Evolutionary conservation across 139 green algal species (phyloP), one percentile per base, ranked within the genome.

Genomic region (Spirogloea muscicola): DNA sequence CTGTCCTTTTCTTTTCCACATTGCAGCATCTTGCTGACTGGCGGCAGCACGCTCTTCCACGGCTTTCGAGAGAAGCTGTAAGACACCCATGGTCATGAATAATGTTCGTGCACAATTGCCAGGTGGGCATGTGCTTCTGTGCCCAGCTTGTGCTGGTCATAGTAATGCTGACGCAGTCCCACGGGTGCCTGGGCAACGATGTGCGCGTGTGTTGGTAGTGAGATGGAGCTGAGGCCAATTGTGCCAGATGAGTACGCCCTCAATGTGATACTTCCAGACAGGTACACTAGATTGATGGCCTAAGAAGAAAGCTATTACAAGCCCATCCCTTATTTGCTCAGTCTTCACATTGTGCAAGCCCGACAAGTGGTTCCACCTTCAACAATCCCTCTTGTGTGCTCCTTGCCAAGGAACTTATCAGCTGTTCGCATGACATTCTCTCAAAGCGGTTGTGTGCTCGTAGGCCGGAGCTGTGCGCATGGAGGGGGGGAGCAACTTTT

Each of bases 151-250:
- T 64, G 13, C 33, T 9, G 29, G 13, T 27, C n/a, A n/a, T n/a
- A n/a, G n/a, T n/a, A n/a, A n/a, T n/a, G 27, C 55, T 38, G 13
- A 27, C 55, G 13, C 55, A 10, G 29, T 9, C 55, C 55, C 55
- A 10, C 13, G 13, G 43, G 10, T 51, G 43, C 43, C 13, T 10
- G 13, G 10, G 10, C 10, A 13, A 13, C 43, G n/a, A 25, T 21
- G 6, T 21, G 51, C 7, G 51, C 13, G 52, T 58, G 59, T n/a
- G 39, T 55, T 16, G 16, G n/a, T 31, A 82, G 6, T 29, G 21
- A 85, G 25, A 1, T 38, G n/a, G 78, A 85, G 51, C 48, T 85
- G 27, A 81, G 79, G 5, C 46, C 77, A 18, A 42, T 85, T 38
- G 77, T 84, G 29, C 79, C 79, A 10, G 77, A 79, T 38, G 7